Percentiles rank a stretch among this genome's conserved stretches.
Evolutionary conservation across 2,329 filamentous ascomycete species (phyloP).

Genomic region (Claviceps capensis): DNA sequence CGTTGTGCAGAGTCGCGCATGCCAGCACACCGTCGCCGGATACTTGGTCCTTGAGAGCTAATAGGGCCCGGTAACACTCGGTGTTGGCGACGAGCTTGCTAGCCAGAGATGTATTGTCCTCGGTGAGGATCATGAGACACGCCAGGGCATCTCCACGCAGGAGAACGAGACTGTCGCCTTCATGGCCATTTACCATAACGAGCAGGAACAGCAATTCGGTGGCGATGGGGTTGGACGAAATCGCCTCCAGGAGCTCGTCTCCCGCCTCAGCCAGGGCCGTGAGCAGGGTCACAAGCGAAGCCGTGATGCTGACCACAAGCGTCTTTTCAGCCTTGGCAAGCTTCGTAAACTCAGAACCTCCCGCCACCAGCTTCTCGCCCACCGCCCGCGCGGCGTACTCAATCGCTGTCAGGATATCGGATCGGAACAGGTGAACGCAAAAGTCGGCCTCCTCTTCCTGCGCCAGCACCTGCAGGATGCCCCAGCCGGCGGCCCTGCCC

Average conservation of each 20-base stretch:
- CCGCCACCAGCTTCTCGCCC: slow-evolving; percentile 27
- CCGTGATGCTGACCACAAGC: slow-evolving; percentile 39
- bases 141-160: slow-evolving; percentile 35
- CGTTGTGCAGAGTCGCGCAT: slow-evolving; percentile 48
- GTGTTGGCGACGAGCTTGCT: slow-evolving; percentile 35
- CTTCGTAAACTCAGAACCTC: slow-evolving; percentile 30
- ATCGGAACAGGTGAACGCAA: slow-evolving; percentile 48
- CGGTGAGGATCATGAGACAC: slow-evolving; percentile 43
- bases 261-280: slow-evolving; percentile 42
- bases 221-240: slow-evolving; percentile 35
- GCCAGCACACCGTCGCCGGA: slow-evolving; percentile 39
- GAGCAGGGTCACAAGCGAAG: slow-evolving; percentile 39
- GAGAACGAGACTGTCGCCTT: slow-evolving; percentile 23
- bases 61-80: slow-evolving; percentile 34
- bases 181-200: slow-evolving; percentile 27
- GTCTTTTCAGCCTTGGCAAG: slow-evolving; percentile 38
- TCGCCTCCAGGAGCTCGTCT: slow-evolving; percentile 43
- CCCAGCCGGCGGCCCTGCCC: slow-evolving; percentile 53
- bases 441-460: slow-evolving; percentile 54
- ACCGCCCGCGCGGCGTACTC: slow-evolving; percentile 40
- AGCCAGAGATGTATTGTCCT: slow-evolving; percentile 43
- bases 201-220: slow-evolving; percentile 42
- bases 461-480: slow-evolving; percentile 46
- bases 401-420: slow-evolving; percentile 47
- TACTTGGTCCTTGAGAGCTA: slow-evolving; percentile 32